These are phyloP conservation scores for Piper betle DNA, from an alignment of 164 flowering plant genomes.

Conservation along the genomic window DNA sequence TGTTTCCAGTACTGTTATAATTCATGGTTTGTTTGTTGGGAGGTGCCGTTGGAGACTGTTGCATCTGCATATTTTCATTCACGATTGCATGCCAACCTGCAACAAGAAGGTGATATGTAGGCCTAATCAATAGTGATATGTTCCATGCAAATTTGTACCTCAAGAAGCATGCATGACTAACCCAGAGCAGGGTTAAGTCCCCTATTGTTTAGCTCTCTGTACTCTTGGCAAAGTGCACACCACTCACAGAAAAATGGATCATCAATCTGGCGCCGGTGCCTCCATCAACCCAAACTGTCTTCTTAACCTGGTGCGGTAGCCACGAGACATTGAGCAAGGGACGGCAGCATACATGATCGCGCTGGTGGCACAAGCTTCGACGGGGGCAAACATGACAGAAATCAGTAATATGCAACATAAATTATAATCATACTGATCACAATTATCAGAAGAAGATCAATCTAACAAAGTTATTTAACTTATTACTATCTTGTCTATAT, in stretches of 20 bases:
- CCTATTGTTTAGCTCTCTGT: conserved; percentile 24
- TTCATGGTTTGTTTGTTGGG: conserved; percentile 3
- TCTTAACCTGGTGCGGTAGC: conserved; percentile 22
- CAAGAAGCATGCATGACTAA: background rate
- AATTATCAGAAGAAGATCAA: background rate
- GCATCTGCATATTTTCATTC: too few species aligned
- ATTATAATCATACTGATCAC: background rate
- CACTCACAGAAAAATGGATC: conserved; percentile 19
- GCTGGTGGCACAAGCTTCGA: conserved; percentile 21
- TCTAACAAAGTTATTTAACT: background rate
- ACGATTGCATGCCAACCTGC: conserved; percentile 1
- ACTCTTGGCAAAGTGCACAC: conserved; percentile 31
- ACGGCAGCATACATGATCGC: too few species aligned
- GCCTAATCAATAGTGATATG: background rate
- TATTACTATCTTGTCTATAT: too few species aligned
- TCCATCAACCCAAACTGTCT: conserved; percentile 15
- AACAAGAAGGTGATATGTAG: background rate
- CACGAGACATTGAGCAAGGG: conserved; percentile 20
- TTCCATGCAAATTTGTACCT: background rate
- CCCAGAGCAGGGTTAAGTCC: conserved; percentile 27
- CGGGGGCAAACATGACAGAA: too few species aligned
- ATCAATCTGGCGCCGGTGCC: conserved; percentile 23
- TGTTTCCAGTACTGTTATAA: background rate
- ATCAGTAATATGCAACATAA: background rate
- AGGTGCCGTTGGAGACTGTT: background rate